phyloP scores from a whole-genome alignment of 1,139 yeast species.

The Pichia kudriavzevii region DNA sequence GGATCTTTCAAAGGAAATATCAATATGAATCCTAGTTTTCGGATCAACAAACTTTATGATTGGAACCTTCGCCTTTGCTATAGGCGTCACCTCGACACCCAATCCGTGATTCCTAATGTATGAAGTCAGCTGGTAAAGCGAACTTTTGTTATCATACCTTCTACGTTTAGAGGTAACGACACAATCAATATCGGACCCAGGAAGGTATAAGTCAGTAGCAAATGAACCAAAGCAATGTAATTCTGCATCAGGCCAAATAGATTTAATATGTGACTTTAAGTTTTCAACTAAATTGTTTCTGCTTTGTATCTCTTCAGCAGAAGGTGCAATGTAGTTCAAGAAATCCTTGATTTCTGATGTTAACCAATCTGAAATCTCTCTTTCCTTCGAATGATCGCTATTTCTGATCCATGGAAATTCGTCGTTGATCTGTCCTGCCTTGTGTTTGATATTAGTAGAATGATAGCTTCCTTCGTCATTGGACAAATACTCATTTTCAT shows the following conservation, averaged over 20 bases:
- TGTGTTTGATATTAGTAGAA: slow-evolving; percentile 21
- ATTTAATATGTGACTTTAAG: slow-evolving; percentile 48
- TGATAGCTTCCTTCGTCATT: slow-evolving; percentile 27
- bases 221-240: slow-evolving; percentile 89
- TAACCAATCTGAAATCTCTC: slow-evolving; percentile 80
- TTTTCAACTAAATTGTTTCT: slow-evolving; percentile 63
- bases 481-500: slow-evolving; percentile 27
- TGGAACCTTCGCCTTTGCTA: slow-evolving; percentile 91
- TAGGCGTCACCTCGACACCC: slow-evolving; percentile 74
- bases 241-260: slow-evolving; percentile 75
- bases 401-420: slow-evolving; percentile 77
- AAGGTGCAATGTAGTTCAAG: slow-evolving; percentile 81
- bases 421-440: slow-evolving; percentile 28
- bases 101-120: slow-evolving; percentile 53
- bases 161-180: slow-evolving; percentile 66
- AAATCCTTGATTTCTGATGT: slow-evolving; percentile 84
- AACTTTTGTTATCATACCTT: slow-evolving; percentile 58
- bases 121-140: slow-evolving; percentile 69
- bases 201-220: slow-evolving; percentile 89
- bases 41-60: slow-evolving; percentile 88
- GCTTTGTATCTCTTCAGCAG: slow-evolving; percentile 59
- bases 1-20: slow-evolving; percentile 82
- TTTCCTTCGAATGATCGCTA: slow-evolving; percentile 66
- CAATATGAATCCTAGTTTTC: slow-evolving; percentile 65
- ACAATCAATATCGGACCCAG: slow-evolving; percentile 96